These are phyloP conservation scores for Fragaria nilgerrensis DNA, from an alignment of 306 rosid species.

Conservation along the genomic window DNA sequence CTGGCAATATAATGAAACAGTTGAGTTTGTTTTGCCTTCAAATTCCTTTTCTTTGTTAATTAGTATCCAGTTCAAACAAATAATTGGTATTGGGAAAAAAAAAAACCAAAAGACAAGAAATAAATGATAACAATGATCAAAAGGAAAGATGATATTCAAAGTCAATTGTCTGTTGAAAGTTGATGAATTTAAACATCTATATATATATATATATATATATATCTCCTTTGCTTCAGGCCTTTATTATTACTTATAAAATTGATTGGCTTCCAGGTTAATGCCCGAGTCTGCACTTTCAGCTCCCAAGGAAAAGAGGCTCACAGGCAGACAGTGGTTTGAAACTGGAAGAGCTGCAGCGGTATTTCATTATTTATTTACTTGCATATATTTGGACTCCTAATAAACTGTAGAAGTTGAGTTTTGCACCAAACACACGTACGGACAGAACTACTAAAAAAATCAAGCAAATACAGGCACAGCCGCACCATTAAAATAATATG, in stretches of 20 bases:
- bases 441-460: background rate
- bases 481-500: background rate
- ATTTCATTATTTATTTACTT: constrained; percentile 18
- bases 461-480: background rate
- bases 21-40: background rate
- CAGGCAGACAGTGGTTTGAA: constrained; percentile 99
- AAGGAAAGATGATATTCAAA: background rate
- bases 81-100: background rate
- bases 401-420: background rate
- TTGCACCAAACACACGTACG: background rate
- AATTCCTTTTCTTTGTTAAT: background rate
- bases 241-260: constrained; percentile 1
- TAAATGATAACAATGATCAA: background rate
- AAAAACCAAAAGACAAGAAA: background rate
- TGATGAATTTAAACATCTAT: background rate
- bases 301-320: constrained; percentile 87
- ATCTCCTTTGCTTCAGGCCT: background rate
- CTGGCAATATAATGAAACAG: background rate
- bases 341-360: constrained; percentile 76
- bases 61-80: background rate
- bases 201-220: background rate
- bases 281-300: constrained; percentile 86
- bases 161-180: background rate
- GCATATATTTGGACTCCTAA: background rate
- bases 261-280: constrained; percentile 72